phyloP scores from a whole-genome alignment of 306 rosid species.

The Dicorynia guianensis region DNA sequence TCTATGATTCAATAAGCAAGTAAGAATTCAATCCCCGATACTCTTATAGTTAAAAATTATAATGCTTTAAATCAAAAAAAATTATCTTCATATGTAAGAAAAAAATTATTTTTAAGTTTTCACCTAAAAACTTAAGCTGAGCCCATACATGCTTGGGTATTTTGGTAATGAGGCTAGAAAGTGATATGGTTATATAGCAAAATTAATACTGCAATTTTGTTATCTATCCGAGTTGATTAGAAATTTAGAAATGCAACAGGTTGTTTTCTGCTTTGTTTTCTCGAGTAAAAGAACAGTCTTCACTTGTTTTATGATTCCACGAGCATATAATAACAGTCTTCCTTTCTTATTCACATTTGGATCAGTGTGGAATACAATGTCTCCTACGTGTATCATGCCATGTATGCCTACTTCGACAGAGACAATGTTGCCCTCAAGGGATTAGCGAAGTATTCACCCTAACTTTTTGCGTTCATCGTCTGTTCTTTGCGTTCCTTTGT shows the following conservation, averaged over 20 bases:
- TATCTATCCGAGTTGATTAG: background rate
- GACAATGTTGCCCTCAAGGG: slow-evolving; percentile 60
- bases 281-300: background rate
- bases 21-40: too few relatives aligned
- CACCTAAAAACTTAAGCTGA: too few relatives aligned
- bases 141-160: background rate
- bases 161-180: slow-evolving; percentile 3
- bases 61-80: too few relatives aligned
- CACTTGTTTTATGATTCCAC: background rate
- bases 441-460: slow-evolving; percentile 46
- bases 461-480: background rate
- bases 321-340: background rate
- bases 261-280: background rate
- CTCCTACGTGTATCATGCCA: slow-evolving; percentile 53
- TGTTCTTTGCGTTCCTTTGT: background rate
- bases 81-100: too few relatives aligned
- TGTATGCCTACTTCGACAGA: slow-evolving; percentile 54
- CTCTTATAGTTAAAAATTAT: too few relatives aligned
- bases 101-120: too few relatives aligned
- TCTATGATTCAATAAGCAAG: too few relatives aligned
- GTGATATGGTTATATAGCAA: background rate
- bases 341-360: slow-evolving; percentile 1
- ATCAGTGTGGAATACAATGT: slow-evolving; percentile 51
- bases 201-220: background rate
- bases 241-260: background rate